phyloP scores from a whole-genome alignment of 2,329 filamentous ascomycete species.

The Mycosphaerelloides madeirae region DNA sequence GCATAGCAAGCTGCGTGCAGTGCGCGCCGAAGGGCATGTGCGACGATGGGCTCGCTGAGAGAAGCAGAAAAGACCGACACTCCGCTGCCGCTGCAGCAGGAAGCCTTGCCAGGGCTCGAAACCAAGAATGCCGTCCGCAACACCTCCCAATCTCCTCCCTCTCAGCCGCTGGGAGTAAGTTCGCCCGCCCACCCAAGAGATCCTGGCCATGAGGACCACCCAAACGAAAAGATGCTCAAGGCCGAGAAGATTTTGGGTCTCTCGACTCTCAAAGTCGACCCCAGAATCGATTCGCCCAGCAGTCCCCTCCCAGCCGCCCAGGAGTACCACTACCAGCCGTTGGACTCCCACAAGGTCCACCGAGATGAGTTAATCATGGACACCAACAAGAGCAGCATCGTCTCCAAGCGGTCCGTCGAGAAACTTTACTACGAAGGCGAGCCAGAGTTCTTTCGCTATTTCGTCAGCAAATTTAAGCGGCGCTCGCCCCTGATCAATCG shows the following conservation, averaged over 20 bases:
- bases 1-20: not conserved
- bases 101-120: too few species aligned
- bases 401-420: constrained; percentile 90
- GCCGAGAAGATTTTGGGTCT: constrained; percentile 17
- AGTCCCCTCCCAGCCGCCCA: constrained; percentile 16
- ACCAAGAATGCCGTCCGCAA: not conserved
- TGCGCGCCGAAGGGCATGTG: too few species aligned
- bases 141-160: not conserved
- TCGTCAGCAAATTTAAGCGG: constrained; percentile 77
- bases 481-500: constrained; percentile 86
- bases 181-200: not conserved
- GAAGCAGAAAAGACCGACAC: constrained; percentile 3
- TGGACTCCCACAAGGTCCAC: constrained; percentile 24
- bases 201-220: constrained; percentile 12
- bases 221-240: constrained; percentile 20
- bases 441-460: constrained; percentile 80
- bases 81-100: constrained; percentile 3
- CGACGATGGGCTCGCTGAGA: not conserved
- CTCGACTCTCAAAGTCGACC: not conserved
- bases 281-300: constrained; percentile 11
- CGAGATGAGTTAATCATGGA: constrained; percentile 37
- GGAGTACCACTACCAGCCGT: constrained; percentile 5
- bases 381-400: constrained; percentile 87
- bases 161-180: not conserved
- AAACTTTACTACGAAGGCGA: constrained; percentile 73